A percentile compares a stretch with the other conserved stretches of the same genome.
phyloP scores from a whole-genome alignment of 192 early-diverging fungal genomes.

The Rhizophagus prolifer region DNA sequence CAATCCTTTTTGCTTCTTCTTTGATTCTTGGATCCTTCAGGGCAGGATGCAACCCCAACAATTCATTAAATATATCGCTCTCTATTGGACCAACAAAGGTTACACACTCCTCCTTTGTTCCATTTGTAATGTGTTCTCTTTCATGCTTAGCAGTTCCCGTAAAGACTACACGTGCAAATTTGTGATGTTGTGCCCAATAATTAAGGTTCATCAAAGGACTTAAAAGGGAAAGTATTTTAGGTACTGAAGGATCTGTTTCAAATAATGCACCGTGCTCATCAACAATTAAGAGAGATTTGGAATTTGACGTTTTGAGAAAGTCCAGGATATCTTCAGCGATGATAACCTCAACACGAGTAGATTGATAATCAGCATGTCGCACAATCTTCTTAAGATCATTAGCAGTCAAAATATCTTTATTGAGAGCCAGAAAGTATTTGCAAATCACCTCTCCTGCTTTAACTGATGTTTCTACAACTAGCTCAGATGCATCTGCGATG shows the following conservation, averaged over 20 bases:
- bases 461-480: neutral
- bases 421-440: constrained; percentile 31
- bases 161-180: constrained; percentile 34
- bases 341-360: neutral
- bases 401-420: constrained; percentile 39
- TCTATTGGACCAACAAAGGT: constrained; percentile 33
- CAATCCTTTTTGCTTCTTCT: constrained; percentile 24
- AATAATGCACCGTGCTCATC: constrained; percentile 39
- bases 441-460: neutral
- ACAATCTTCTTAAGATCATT: constrained; percentile 30
- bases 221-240: constrained; percentile 14
- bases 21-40: constrained; percentile 16
- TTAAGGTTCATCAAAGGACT: constrained; percentile 27
- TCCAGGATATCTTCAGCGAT: neutral
- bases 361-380: neutral
- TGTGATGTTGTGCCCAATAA: constrained; percentile 32
- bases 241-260: constrained; percentile 12
- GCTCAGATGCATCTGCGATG: constrained; percentile 33
- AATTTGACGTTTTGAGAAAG: constrained; percentile 16
- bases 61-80: constrained; percentile 22
- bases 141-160: constrained; percentile 36
- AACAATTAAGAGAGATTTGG: constrained; percentile 32
- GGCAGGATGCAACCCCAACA: constrained; percentile 21
- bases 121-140: constrained; percentile 27
- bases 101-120: constrained; percentile 15